A percentile compares a stretch with the other conserved stretches of the same genome.
Conservation (phyloP, 2,329 filamentous ascomycete species). For the Fusarium anthophilum region DNA sequence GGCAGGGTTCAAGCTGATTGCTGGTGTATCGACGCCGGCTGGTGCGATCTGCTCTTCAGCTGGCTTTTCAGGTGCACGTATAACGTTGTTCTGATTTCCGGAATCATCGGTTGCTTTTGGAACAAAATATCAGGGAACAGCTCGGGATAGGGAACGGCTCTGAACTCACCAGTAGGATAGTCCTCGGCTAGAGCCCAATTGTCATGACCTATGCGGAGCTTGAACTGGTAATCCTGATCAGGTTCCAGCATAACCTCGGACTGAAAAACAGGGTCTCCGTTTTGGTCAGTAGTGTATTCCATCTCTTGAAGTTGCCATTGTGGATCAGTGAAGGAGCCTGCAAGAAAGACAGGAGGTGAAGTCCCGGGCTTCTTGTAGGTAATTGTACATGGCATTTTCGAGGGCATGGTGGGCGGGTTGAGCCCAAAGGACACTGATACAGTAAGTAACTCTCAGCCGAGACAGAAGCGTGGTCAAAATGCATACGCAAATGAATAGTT, state of each 20-base stretch:
- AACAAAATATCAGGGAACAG: slow-evolving; percentile 2
- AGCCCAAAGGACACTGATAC: not conserved
- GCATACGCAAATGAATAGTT: not conserved
- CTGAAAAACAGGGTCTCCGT: slow-evolving; percentile 67
- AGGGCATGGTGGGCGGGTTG: slow-evolving; percentile 12
- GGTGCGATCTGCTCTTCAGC: slow-evolving; percentile 21
- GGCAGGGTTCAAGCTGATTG: slow-evolving; percentile 16
- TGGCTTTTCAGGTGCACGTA: slow-evolving; percentile 43
- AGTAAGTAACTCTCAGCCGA: not conserved
- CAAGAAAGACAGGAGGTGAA: slow-evolving; percentile 74
- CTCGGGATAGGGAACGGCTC: not conserved
- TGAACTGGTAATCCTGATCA: slow-evolving; percentile 75
- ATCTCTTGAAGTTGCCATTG: slow-evolving; percentile 76
- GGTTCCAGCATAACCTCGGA: slow-evolving; percentile 64
- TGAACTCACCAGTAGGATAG: slow-evolving; percentile 63
- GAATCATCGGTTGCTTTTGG: slow-evolving; percentile 51
- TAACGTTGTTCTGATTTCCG: slow-evolving; percentile 61
- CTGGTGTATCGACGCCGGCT: slow-evolving; percentile 12
- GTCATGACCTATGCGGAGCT: slow-evolving; percentile 73
- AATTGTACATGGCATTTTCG: slow-evolving; percentile 61
- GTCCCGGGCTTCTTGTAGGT: slow-evolving; percentile 68
- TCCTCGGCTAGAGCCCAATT: slow-evolving; percentile 75
- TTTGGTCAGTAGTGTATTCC: slow-evolving; percentile 59
- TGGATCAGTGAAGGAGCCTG: slow-evolving; percentile 73
- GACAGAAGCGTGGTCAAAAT: not conserved